Evolutionary conservation across 805 yeast species (phyloP).

Genomic region (Candida railenensis): DNA sequence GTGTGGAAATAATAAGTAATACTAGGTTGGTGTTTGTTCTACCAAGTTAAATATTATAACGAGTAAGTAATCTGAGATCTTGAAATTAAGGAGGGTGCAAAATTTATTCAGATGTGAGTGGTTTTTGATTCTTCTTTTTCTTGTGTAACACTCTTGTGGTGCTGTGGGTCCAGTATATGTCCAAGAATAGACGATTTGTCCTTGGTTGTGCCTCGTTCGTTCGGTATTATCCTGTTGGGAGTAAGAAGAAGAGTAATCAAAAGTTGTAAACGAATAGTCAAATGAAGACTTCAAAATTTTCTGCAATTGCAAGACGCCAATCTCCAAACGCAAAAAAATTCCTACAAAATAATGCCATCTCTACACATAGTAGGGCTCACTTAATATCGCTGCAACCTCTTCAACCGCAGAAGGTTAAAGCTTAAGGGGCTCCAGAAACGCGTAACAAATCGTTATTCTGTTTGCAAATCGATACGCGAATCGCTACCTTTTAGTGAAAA

Average conservation of each 20-base stretch:
- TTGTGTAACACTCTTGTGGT: not conserved
- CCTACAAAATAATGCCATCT: not conserved
- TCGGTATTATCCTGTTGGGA: not conserved
- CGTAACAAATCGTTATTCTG: not conserved
- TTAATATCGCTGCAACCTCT: not conserved
- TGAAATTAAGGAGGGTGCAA: no score
- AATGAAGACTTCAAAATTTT: not conserved
- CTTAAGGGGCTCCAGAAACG: slow-evolving; percentile 1
- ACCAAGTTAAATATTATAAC: not conserved
- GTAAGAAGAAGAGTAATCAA: not conserved
- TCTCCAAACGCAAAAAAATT: not conserved
- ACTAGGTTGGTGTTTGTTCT: not conserved
- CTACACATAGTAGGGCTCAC: no score
- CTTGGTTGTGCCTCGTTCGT: not conserved
- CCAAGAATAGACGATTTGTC: not conserved
- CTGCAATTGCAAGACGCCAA: not conserved
- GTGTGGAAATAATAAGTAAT: not conserved
- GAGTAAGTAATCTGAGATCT: no score
- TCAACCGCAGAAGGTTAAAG: not conserved
- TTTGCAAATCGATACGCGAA: not conserved
- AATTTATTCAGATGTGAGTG: no score
- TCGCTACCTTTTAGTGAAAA: not conserved
- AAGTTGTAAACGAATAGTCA: not conserved
- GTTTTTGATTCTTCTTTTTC: no score
- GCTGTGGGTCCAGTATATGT: not conserved